Percentiles rank a stretch among this genome's conserved stretches.
Evolutionary conservation across 2,329 filamentous ascomycete genomes (phyloP).

Genomic region (Thielaviopsis ethacetica): DNA sequence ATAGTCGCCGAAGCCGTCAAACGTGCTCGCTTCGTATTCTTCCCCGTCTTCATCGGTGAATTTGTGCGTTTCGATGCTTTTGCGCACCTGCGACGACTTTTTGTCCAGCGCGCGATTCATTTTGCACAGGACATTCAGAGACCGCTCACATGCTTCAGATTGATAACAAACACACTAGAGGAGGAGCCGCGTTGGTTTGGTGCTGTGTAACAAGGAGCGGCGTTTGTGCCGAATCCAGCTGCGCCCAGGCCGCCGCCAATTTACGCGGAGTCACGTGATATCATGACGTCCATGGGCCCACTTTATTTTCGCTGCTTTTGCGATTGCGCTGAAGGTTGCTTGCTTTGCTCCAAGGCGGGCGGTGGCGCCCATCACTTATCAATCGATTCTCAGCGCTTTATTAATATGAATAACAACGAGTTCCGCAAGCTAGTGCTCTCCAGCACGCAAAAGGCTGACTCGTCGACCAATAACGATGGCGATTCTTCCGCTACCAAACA

Average conservation of each 20-base stretch:
- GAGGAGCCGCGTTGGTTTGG: background rate
- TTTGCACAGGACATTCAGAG: too few relatives aligned
- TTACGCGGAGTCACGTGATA: slow-evolving; percentile 8
- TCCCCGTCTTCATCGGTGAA: slow-evolving; percentile 76
- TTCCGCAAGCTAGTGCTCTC: slow-evolving; percentile 64
- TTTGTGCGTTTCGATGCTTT: slow-evolving; percentile 46
- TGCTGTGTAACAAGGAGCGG: background rate
- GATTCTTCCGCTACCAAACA: background rate
- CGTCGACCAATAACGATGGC: slow-evolving; percentile 11
- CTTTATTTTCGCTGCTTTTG: background rate
- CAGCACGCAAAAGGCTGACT: slow-evolving; percentile 25
- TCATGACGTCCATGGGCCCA: background rate
- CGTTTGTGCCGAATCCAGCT: background rate
- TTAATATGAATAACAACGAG: slow-evolving; percentile 80
- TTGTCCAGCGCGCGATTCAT: slow-evolving; percentile 48
- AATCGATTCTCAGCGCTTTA: background rate
- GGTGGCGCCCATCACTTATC: background rate
- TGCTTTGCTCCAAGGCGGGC: background rate
- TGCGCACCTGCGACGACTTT: slow-evolving; percentile 45
- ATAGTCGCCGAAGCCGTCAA: slow-evolving; percentile 82
- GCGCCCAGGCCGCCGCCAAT: background rate
- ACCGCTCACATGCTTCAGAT: too few relatives aligned
- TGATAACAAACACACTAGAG: background rate
- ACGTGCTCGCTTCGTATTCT: slow-evolving; percentile 75
- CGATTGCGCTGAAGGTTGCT: background rate